phyloP scores from a whole-genome alignment of 2,329 filamentous ascomycete genomes.

The Monilinia polystroma region DNA sequence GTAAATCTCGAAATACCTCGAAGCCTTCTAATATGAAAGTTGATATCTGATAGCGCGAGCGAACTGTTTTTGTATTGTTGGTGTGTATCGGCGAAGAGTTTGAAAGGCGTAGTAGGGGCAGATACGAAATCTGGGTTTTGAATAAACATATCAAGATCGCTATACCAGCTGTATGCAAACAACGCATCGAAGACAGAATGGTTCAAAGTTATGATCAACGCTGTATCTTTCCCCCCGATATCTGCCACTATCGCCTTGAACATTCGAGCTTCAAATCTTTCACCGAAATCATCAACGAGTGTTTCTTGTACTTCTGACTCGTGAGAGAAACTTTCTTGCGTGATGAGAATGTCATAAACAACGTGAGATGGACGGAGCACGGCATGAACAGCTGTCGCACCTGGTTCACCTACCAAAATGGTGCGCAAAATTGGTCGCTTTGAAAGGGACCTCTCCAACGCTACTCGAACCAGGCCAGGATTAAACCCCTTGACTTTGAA shows the following conservation, averaged over 20 bases:
- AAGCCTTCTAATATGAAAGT: slow-evolving; percentile 10
- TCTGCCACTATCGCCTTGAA: background rate
- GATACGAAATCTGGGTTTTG: background rate
- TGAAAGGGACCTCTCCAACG: background rate
- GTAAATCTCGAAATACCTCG: slow-evolving; percentile 1
- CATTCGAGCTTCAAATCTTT: background rate
- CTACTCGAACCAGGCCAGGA: background rate
- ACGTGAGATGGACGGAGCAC: background rate
- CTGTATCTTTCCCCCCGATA: background rate
- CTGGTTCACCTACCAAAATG: background rate
- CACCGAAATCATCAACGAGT: background rate
- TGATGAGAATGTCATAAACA: background rate
- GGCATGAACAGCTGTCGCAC: background rate
- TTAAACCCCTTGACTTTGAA: background rate
- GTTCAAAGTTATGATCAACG: slow-evolving; percentile 1
- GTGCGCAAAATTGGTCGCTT: background rate
- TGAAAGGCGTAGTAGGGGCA: background rate
- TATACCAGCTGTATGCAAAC: slow-evolving; percentile 14
- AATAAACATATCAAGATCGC: slow-evolving; percentile 6
- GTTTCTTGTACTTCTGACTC: background rate
- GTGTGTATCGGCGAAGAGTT: background rate
- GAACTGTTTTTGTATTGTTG: slow-evolving; percentile 1
- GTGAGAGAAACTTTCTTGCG: background rate
- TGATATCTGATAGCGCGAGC: slow-evolving; percentile 2
- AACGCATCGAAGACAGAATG: slow-evolving; percentile 8